These are phyloP conservation scores for Persicaria maculosa DNA, from an alignment of 148 eudicot genomes.

Conservation along the genomic window DNA sequence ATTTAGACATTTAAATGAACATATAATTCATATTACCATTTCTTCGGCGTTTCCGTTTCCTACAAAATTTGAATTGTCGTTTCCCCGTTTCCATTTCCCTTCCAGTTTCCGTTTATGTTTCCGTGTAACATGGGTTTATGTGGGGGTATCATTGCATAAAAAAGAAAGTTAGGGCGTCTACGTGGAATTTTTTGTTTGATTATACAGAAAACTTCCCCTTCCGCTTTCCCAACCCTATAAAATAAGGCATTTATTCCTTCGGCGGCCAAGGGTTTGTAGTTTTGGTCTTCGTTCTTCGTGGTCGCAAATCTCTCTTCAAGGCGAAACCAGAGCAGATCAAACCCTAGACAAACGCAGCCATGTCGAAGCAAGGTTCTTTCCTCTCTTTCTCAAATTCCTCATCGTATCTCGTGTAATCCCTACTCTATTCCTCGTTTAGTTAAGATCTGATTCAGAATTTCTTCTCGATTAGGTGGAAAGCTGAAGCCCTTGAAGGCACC, in stretches of 20 bases:
- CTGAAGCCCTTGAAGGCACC: constrained; percentile 94
- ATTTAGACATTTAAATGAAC: too few relatives aligned
- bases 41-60: too few relatives aligned
- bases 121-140: too few relatives aligned
- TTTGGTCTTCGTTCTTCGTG: not conserved
- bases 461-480: constrained; percentile 56
- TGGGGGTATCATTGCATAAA: too few relatives aligned
- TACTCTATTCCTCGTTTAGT: not conserved
- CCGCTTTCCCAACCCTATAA: not conserved
- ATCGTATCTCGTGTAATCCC: not conserved
- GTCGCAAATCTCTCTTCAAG: not conserved
- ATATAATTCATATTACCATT: too few relatives aligned
- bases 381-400: not conserved
- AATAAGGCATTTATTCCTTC: not conserved
- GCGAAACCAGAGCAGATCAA: constrained; percentile 3
- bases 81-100: too few relatives aligned
- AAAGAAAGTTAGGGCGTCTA: too few relatives aligned
- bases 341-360: constrained; percentile 11
- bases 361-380: constrained; percentile 14
- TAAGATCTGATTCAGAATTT: not conserved
- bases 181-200: too few relatives aligned
- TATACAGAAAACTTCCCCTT: not conserved
- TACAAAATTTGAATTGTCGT: too few relatives aligned
- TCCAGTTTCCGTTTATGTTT: too few relatives aligned
- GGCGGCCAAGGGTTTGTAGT: not conserved